Percentiles rank a stretch among this genome's conserved stretches.
Conservation (phyloP, 2,329 filamentous ascomycete species). For the Aureobasidium vineae region DNA sequence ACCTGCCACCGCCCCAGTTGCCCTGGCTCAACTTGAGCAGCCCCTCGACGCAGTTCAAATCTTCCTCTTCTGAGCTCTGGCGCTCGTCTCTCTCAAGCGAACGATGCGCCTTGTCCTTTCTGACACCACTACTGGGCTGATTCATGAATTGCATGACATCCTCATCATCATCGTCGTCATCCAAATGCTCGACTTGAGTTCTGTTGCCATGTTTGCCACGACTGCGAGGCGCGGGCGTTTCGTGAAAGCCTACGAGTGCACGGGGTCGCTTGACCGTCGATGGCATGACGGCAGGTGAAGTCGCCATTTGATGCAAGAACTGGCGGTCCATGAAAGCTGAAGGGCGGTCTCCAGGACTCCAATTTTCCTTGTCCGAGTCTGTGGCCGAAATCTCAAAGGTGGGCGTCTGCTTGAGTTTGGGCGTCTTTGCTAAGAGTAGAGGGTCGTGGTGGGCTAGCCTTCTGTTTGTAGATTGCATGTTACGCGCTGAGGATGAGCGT, state of each 20-base stretch:
- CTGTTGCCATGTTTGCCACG: background rate
- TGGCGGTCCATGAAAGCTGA: constrained; percentile 37
- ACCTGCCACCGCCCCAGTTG: constrained; percentile 59
- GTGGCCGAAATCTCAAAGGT: constrained; percentile 54
- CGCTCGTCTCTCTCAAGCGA: constrained; percentile 31
- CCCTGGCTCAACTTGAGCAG: constrained; percentile 53
- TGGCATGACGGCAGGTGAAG: constrained; percentile 13
- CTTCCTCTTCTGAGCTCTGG: constrained; percentile 51
- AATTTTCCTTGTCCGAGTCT: constrained; percentile 97
- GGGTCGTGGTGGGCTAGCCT: background rate
- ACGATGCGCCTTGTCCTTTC: constrained; percentile 16
- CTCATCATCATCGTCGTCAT: constrained; percentile 49
- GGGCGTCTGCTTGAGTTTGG: constrained; percentile 35
- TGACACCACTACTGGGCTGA: constrained; percentile 50
- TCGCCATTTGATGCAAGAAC: constrained; percentile 22
- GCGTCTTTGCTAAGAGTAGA: constrained; percentile 4
- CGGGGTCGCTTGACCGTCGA: constrained; percentile 2
- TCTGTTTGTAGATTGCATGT: constrained; percentile 34
- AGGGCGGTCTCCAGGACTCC: constrained; percentile 53
- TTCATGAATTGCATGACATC: constrained; percentile 75
- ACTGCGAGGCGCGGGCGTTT: constrained; percentile 12
- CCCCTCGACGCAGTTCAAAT: constrained; percentile 59
- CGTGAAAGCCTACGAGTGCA: constrained; percentile 18
- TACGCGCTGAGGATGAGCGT: constrained; percentile 36
- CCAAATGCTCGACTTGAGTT: constrained; percentile 2